Evolutionary conservation across 2,329 filamentous ascomycete genomes (phyloP).

Genomic region (Aspergillus cejpii): DNA sequence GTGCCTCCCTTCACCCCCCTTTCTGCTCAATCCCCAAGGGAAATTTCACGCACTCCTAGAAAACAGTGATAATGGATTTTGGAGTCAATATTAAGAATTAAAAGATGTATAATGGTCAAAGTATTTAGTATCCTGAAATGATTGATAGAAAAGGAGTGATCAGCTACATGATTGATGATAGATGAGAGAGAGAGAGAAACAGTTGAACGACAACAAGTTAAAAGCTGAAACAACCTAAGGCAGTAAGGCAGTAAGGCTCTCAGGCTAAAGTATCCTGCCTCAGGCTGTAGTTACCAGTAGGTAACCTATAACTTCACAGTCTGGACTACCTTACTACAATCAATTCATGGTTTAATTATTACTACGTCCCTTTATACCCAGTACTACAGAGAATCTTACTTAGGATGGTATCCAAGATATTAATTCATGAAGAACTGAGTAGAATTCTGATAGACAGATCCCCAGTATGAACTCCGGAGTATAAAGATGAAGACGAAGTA

Average conservation of each 20-base stretch:
- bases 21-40: neutral
- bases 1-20: neutral
- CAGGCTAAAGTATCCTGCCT: neutral
- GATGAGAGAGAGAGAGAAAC: too few species aligned
- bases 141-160: conserved; percentile 2
- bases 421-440: too few species aligned
- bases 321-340: too few species aligned
- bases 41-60: neutral
- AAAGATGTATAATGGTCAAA: neutral
- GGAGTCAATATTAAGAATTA: neutral
- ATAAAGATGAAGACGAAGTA: conserved; percentile 5
- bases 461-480: neutral
- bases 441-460: neutral
- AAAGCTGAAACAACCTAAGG: too few species aligned
- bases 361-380: too few species aligned
- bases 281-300: too few species aligned
- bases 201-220: neutral
- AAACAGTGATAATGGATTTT: neutral
- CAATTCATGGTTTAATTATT: too few species aligned
- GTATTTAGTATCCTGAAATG: neutral
- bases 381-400: too few species aligned
- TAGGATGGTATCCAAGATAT: too few species aligned
- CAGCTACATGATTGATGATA: conserved; percentile 15
- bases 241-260: neutral
- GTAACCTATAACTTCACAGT: too few species aligned